Evolutionary conservation across 495 filamentous ascomycete genomes (phyloP).

Genomic region (Penicillium robsamsonii): DNA sequence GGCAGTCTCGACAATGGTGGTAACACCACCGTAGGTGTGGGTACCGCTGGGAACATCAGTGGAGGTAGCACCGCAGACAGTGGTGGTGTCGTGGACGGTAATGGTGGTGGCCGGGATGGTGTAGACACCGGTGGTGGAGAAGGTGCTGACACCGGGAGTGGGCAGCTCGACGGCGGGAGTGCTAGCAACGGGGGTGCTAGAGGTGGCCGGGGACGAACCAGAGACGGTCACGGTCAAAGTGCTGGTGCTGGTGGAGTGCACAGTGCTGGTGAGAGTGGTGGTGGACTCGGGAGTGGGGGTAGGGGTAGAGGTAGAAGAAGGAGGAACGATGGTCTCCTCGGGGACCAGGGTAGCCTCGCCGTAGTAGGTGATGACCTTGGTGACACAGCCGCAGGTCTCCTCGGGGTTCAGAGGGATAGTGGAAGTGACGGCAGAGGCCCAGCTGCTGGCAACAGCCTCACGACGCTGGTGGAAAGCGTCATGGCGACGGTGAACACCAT

Average conservation of each 20-base stretch:
- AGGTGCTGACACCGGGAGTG: conserved; percentile 63
- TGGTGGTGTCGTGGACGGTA: conserved; percentile 67
- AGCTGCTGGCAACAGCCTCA: conserved; percentile 12
- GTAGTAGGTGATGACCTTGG: conserved; percentile 59
- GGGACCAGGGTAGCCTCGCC: conserved; percentile 55
- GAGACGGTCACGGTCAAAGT: conserved; percentile 38
- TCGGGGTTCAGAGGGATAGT: conserved; percentile 22
- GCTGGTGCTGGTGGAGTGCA: conserved; percentile 41
- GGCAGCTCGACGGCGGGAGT: conserved; percentile 45
- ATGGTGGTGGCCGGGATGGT: conserved; percentile 77
- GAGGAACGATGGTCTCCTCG: conserved; percentile 12
- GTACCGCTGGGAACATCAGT: conserved; percentile 63
- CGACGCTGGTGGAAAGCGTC: conserved; percentile 55
- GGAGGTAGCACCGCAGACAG: conserved; percentile 62
- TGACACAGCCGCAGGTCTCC: conserved; percentile 65
- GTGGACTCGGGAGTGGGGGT: conserved; percentile 19
- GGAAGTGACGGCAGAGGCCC: conserved; percentile 28
- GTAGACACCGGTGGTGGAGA: conserved; percentile 71
- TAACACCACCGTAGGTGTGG: conserved; percentile 74
- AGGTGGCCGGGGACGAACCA: conserved; percentile 31
- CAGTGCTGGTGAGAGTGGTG: conserved; percentile 28
- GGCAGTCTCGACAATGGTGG: conserved; percentile 64
- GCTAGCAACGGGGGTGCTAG: conserved; percentile 21
- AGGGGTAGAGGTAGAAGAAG: conserved; percentile 3
- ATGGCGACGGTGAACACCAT: conserved; percentile 60